Percentiles rank a stretch among this genome's conserved stretches.
phyloP scores from a whole-genome alignment of 768 basidiomycete species.

The Mycena capillaripes region DNA sequence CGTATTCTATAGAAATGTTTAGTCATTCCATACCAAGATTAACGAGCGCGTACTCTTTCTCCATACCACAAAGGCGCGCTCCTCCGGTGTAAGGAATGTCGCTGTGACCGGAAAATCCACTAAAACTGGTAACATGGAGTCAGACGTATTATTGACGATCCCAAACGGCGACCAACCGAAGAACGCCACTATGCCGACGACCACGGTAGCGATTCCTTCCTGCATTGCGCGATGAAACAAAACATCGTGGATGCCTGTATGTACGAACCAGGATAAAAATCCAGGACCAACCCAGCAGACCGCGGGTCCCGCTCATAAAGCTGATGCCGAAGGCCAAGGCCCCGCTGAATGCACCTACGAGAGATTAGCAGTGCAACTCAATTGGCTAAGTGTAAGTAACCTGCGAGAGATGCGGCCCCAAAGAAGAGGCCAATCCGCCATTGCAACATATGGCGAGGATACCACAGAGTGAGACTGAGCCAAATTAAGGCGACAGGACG shows the following conservation, averaged over 20 bases:
- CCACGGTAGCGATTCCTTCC: slow-evolving; percentile 74
- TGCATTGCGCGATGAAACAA: background rate
- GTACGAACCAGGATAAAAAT: slow-evolving; percentile 61
- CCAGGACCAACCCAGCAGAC: slow-evolving; percentile 75
- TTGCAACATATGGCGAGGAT: slow-evolving; percentile 73
- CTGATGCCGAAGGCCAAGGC: slow-evolving; percentile 69
- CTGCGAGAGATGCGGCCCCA: slow-evolving; percentile 68
- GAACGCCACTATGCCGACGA: slow-evolving; percentile 66
- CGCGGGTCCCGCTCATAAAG: slow-evolving; percentile 62
- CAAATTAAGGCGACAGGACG: background rate
- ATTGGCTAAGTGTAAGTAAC: too few species aligned
- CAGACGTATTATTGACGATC: background rate
- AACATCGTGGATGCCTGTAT: slow-evolving; percentile 52
- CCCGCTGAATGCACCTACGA: slow-evolving; percentile 69
- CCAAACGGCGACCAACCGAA: slow-evolving; percentile 52
- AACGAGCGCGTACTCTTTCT: slow-evolving; percentile 62
- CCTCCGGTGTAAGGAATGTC: slow-evolving; percentile 71
- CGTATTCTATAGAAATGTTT: slow-evolving; percentile 55
- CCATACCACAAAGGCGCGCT: slow-evolving; percentile 66
- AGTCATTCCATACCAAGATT: background rate
- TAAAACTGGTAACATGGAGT: slow-evolving; percentile 55
- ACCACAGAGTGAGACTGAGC: slow-evolving; percentile 74
- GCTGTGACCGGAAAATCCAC: slow-evolving; percentile 75
- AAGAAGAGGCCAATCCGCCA: slow-evolving; percentile 75
- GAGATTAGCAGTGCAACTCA: too few species aligned